Base-by-base conservation (phyloP, 805 yeast genomes). In the Cyberlindnera euphorbiae region DNA sequence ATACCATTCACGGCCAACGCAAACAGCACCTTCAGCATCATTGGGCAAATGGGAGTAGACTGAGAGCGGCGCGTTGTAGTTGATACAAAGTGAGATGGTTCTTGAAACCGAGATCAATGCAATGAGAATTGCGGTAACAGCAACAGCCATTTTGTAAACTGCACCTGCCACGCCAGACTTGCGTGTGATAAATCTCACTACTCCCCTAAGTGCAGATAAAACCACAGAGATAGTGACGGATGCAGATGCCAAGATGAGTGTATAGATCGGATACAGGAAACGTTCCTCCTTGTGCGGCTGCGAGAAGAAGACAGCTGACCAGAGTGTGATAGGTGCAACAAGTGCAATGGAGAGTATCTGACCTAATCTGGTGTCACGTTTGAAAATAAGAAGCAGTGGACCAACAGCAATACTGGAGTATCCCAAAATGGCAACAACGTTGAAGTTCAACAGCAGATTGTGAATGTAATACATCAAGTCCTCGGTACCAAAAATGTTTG, bases 261-360 rank as follows among this genome's bases (percentile, higher is more conserved):
- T 82, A 55, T 89, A 90, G 0, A 85, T 69, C 12, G 95, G 95
- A 50, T 87, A 90, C 46, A 90, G 57, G 55, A 90, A 90, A 42
- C 97, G 68, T 58, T 90, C 97, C 55, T 89, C 97, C 56, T 89
- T 89, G 56, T 89, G 97, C 4, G 96, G 93, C 52, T 88, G 96
- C 5, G 63, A 42, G 42, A 69, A 66, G 53, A 90, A 86, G 4
- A 87, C 69, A 0, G 57, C 60, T 12, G 70, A 52, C 97, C 97
- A 90, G 0, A 83, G 26, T 2, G 71, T 33, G 17, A 83, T 49
- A 1, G 93, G 89, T 0, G 67, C 48, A n/a, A 58, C 39, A 3
- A 63, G 60, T 57, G 55, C 33, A 54, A 21, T 26, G 1, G 39
- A 14, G 8, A 36, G 13, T 45, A 32, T 11, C 8, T n/a, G 1